Percentiles rank a stretch among this genome's conserved stretches.
Conservation (phyloP, 2,329 filamentous ascomycete species). For the Calonectria naviculata region DNA sequence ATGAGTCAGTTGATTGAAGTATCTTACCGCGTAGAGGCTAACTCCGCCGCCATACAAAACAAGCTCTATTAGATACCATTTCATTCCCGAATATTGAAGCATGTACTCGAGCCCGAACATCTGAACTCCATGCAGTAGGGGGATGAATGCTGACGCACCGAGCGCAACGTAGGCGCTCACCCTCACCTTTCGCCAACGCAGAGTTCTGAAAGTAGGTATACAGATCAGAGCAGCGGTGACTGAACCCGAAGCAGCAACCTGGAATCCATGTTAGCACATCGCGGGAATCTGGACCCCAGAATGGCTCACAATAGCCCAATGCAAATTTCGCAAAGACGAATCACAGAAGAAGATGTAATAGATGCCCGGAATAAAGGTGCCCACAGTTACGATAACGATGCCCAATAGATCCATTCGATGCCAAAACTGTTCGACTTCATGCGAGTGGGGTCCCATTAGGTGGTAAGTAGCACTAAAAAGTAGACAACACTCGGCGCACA, state of each 20-base stretch:
- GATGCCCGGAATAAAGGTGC: constrained; percentile 30
- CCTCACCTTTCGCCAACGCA: constrained; percentile 27
- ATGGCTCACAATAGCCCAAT: constrained; percentile 24
- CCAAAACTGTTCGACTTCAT: constrained; percentile 30
- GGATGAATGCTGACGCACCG: constrained; percentile 25
- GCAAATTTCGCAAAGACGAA: constrained; percentile 22
- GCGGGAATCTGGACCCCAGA: too few relatives aligned
- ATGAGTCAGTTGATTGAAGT: too few relatives aligned
- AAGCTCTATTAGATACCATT: constrained; percentile 28
- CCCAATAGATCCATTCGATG: constrained; percentile 32
- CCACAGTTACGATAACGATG: constrained; percentile 30
- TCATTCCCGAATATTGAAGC: constrained; percentile 14
- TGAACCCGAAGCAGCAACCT: constrained; percentile 20
- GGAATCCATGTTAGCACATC: not conserved
- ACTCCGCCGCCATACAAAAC: constrained; percentile 63
- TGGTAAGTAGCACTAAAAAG: constrained; percentile 27
- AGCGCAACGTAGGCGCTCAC: constrained; percentile 19
- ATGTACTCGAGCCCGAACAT: constrained; percentile 29
- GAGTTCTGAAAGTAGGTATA: constrained; percentile 21
- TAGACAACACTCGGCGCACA: constrained; percentile 24
- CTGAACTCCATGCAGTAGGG: constrained; percentile 26
- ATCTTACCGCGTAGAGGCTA: constrained; percentile 80
- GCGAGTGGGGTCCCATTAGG: constrained; percentile 23
- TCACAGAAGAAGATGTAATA: constrained; percentile 31
- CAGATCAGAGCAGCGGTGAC: constrained; percentile 23